Conservation (phyloP, 139 green algal genomes). For the Micromonas pusilla region DNA sequence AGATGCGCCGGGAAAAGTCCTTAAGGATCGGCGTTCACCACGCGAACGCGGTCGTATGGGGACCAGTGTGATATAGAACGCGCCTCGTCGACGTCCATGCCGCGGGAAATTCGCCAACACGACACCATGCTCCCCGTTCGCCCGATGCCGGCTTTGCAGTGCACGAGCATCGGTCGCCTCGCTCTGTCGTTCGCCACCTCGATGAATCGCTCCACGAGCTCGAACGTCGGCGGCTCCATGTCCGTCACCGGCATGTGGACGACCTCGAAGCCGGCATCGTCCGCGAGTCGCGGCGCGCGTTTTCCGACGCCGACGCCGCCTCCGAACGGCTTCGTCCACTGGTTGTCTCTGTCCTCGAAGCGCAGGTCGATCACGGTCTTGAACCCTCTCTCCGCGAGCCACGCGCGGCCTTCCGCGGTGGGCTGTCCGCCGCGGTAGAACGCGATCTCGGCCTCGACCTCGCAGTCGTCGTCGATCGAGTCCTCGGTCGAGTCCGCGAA, state of each 20-base stretch:
- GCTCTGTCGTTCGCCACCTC: not conserved
- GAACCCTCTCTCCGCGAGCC: not conserved
- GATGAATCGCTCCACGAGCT: slow-evolving; percentile 9
- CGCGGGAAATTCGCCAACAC: slow-evolving; percentile 8
- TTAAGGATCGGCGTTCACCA: too few relatives aligned
- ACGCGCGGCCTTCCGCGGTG: slow-evolving; percentile 11
- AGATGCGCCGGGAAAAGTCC: too few relatives aligned
- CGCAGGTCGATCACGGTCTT: slow-evolving; percentile 11
- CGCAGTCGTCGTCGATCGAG: not conserved
- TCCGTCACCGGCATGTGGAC: slow-evolving; percentile 12
- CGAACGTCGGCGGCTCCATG: slow-evolving; percentile 6
- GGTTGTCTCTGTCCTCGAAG: slow-evolving; percentile 8
- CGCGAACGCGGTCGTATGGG: too few relatives aligned
- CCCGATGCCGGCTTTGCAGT: slow-evolving; percentile 19
- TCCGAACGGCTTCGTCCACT: slow-evolving; percentile 7
- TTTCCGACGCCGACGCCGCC: not conserved
- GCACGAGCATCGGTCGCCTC: not conserved
- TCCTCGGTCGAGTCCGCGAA: not conserved
- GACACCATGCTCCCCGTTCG: slow-evolving; percentile 4
- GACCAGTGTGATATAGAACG: too few relatives aligned
- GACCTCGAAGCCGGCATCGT: not conserved
- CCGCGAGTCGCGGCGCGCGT: not conserved
- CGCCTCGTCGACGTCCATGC: slow-evolving; percentile 20
- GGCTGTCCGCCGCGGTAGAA: slow-evolving; percentile 21
- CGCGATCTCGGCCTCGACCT: not conserved